Evolutionary conservation across 495 filamentous ascomycete genomes (phyloP), one percentile per base, ranked within the genome.

Genomic region (Lophiotrema nucula): DNA sequence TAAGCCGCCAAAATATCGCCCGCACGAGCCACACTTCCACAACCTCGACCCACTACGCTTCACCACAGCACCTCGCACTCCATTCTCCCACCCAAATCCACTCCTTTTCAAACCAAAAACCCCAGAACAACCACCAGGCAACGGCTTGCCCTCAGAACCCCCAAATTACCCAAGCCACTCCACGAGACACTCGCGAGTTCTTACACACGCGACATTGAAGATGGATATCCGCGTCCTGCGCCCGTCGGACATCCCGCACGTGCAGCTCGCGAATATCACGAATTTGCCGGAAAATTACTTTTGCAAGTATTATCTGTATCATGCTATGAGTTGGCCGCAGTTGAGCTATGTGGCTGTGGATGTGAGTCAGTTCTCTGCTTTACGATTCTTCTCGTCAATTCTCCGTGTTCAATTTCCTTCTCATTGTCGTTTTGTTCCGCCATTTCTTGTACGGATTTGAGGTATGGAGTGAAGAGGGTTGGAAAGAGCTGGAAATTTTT

Each of bases 211-310:
- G 19, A 42, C 24, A 12, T 21, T 25, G 44, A 70, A 62, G 38
- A 92, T 92, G 88, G 88, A 92, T 72, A 90, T 92, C 72, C 83
- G 88, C 38, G 74, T 88, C 38, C 79, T 92, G 57, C 79, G 75
- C 56, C 75, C 88, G 52, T 82, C 83, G 54, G 88, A 92, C 76
- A 92, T 96, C 64, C 93, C 89, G 41, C 85, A 95, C 64, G 92
- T 98, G 67, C 93, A 98, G 78, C 88, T 91, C 74, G 90, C 93
- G 64, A 98, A 98, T 78, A 90, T 97, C 72, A 96, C 95, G 69
- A 98, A 98, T 77, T 81, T 98, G 25, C 93, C 93, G 65, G 93
- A 98, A 76, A 98, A 98, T 80, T 98, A 98, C 82, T 97, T 97
- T 74, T 84, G 95, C 75, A 98, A 98, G 82, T 98, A 98, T 81